Base-by-base conservation (phyloP, 805 yeast species). In the Starmerella cellae region DNA sequence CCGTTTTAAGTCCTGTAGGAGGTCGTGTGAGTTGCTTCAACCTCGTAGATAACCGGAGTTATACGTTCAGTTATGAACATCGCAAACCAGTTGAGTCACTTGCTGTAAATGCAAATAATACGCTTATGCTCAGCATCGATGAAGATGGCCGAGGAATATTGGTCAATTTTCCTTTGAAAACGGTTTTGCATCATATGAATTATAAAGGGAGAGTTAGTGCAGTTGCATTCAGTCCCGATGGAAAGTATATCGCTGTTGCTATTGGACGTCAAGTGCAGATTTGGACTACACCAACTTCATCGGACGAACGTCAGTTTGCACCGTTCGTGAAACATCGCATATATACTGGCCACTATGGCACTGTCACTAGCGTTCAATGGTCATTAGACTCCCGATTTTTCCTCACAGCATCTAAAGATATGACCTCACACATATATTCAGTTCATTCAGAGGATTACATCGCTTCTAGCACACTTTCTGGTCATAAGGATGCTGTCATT, bases 131-230 rank as follows among this genome's bases (percentile, higher is more conserved):
- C 14, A 73, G 94, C 2, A 82, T 88, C 1, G 98, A 93, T 57
- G 78, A 71, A 39, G 94, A 84, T 54, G 98, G 98, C 0, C 71
- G 96, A 52, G 96, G 94, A 17, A 84, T 91, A 37, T 68, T 91
- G 46, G 94, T 82, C 28, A 91, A 91, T 56, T 87, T 80, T 57
- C 71, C 70, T 33, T 71, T 93, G 20, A 71, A 94, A 49, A 78
- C 83, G 1, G 96, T 85, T 13, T 65, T 91, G 47, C 95, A 91
- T 59, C 94, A 91, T 62, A 85, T 91, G 69, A 91, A 87, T 59
- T 91, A 91, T 67, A 82, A 79, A 58, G 93, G 80, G 20, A 66
- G 62, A 36, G 94, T 88, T 27, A 59, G 64, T 22, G 88, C 79
- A 51, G 60, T 88, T 21, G 74, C 79, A 55, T 91, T 91, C 61